Conservation (phyloP, 2,329 filamentous ascomycete genomes). For the Aspergillus arachidicola region DNA sequence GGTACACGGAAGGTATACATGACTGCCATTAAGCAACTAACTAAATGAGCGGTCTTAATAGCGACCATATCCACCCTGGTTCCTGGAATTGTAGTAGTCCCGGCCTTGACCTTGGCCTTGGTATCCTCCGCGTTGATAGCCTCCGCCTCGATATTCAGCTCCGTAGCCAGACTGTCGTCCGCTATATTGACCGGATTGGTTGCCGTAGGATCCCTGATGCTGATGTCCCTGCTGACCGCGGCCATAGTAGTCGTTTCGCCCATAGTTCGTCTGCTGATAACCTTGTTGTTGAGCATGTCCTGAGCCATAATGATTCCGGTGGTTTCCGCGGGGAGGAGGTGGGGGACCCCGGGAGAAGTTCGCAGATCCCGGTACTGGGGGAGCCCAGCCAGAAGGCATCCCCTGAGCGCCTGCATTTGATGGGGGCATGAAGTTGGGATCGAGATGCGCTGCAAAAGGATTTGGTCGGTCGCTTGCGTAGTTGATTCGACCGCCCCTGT, state of each 20-base stretch:
- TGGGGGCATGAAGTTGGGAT: constrained; percentile 45
- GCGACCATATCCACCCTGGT: constrained; percentile 42
- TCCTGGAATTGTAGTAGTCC: constrained; percentile 33
- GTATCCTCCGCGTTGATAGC: constrained; percentile 26
- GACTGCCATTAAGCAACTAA: neutral
- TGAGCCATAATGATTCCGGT: constrained; percentile 15
- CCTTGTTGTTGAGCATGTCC: constrained; percentile 26
- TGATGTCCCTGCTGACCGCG: constrained; percentile 27
- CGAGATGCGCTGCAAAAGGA: constrained; percentile 51
- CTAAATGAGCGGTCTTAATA: constrained; percentile 29
- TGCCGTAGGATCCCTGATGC: constrained; percentile 25
- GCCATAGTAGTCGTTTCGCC: constrained; percentile 28
- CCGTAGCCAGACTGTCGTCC: constrained; percentile 30
- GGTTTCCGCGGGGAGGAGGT: constrained; percentile 41
- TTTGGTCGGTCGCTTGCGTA: constrained; percentile 52
- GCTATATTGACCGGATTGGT: constrained; percentile 27
- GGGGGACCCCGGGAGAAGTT: constrained; percentile 41
- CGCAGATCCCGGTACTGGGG: constrained; percentile 32
- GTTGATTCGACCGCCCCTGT: constrained; percentile 56
- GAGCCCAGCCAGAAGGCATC: constrained; percentile 39
- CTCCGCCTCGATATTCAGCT: constrained; percentile 28
- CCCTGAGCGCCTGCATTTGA: constrained; percentile 32
- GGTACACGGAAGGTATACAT: neutral
- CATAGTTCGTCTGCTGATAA: constrained; percentile 18
- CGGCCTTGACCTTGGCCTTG: constrained; percentile 29